A percentile compares a stretch with the other conserved stretches of the same genome.
phyloP scores from a whole-genome alignment of 106 monocot species.

The Apostasia ramifera region DNA sequence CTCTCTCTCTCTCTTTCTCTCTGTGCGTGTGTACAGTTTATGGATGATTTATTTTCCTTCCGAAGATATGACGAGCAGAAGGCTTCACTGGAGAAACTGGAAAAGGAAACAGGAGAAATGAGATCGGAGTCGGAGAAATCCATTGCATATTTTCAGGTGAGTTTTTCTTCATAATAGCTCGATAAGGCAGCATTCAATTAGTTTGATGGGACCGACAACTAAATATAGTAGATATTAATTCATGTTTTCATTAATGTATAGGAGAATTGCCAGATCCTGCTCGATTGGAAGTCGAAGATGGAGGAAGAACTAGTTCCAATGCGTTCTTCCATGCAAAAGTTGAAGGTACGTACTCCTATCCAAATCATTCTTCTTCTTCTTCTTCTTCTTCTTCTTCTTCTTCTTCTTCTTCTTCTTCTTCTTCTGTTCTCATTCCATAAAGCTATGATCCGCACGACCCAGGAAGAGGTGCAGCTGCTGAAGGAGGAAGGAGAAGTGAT shows the following conservation, averaged over 20 bases:
- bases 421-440: not conserved
- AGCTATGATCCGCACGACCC: not conserved
- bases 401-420: not conserved
- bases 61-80: slow-evolving; percentile 34
- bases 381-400: not conserved
- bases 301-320: slow-evolving; percentile 41
- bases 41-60: not conserved
- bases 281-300: slow-evolving; percentile 38
- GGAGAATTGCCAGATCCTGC: slow-evolving; percentile 39
- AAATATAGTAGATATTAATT: not conserved
- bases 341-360: slow-evolving; percentile 36
- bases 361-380: not conserved
- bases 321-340: slow-evolving; percentile 16
- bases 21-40: not conserved
- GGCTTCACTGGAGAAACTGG: slow-evolving; percentile 15
- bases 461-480: slow-evolving; percentile 45
- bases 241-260: not conserved
- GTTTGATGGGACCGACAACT: no score
- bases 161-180: not conserved
- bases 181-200: no score
- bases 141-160: no score
- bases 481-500: slow-evolving; percentile 8
- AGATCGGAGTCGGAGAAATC: slow-evolving; percentile 1
- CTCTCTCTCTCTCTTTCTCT: not conserved
- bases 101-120: slow-evolving; percentile 13